Evolutionary conservation across 2,329 filamentous ascomycete genomes (phyloP).

Genomic region (Aureobasidium melanogenum): DNA sequence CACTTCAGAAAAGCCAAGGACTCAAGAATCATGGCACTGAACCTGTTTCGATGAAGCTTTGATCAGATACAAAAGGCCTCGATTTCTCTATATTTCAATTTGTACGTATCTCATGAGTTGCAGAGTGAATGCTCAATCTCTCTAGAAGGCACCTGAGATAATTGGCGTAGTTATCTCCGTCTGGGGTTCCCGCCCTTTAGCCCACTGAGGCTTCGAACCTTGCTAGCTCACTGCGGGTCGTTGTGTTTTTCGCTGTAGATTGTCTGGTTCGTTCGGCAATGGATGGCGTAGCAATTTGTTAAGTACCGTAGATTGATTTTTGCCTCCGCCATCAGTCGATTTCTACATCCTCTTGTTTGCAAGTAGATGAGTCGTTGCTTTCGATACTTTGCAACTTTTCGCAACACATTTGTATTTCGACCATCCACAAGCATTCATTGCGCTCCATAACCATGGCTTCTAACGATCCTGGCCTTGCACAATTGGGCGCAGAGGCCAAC

Average conservation of each 20-base stretch:
- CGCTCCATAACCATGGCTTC: slow-evolving; percentile 22
- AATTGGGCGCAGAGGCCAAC: slow-evolving; percentile 21
- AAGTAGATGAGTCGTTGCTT: not conserved
- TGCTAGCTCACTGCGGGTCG: not conserved
- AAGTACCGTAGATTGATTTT: not conserved
- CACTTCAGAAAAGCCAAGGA: not conserved
- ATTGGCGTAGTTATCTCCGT: not conserved
- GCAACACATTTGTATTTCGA: not conserved
- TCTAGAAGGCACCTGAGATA: not conserved
- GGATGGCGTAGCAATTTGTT: not conserved
- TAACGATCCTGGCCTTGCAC: slow-evolving; percentile 25
- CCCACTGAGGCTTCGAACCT: not conserved
- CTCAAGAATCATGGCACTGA: not conserved
- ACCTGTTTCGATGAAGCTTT: not conserved
- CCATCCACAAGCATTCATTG: not conserved
- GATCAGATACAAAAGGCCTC: not conserved
- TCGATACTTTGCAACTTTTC: not conserved
- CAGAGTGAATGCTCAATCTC: not conserved
- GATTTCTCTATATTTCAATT: not conserved
- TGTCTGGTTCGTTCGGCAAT: not conserved
- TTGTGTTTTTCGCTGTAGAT: not conserved
- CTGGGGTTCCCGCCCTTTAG: not conserved
- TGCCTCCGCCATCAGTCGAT: not conserved
- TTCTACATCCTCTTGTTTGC: not conserved
- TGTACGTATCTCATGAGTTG: not conserved